Evolutionary conservation across 2,329 filamentous ascomycete species (phyloP).

Genomic region (Aureobasidium sp.): DNA sequence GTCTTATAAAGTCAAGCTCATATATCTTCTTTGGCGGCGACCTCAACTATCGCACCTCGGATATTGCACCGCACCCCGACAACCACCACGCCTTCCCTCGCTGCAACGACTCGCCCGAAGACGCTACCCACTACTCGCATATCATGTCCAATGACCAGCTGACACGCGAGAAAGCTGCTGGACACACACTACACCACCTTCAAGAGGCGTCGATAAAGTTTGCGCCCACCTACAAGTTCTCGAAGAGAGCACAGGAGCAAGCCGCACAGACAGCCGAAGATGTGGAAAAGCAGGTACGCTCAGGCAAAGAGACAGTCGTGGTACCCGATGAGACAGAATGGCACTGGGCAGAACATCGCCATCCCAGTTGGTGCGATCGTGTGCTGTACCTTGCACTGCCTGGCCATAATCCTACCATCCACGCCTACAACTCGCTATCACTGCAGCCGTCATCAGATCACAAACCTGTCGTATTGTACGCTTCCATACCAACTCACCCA

Average conservation of each 20-base stretch:
- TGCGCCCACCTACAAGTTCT: conserved; percentile 95
- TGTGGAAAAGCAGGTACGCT: conserved; percentile 6
- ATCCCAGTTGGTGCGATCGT: conserved; percentile 94
- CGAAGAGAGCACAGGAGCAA: conserved; percentile 42
- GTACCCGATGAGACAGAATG: conserved; percentile 51
- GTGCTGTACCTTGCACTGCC: conserved; percentile 73
- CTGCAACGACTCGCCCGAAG: conserved; percentile 52
- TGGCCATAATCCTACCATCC: conserved; percentile 61
- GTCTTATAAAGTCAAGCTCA: background rate
- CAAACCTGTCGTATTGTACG: conserved; percentile 79
- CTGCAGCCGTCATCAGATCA: conserved; percentile 89
- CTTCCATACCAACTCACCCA: conserved; percentile 63
- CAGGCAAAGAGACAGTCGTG: conserved; percentile 24
- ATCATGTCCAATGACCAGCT: conserved; percentile 85
- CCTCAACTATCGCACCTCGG: conserved; percentile 92
- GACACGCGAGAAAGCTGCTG: conserved; percentile 71
- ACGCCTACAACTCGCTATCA: conserved; percentile 78
- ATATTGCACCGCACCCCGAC: conserved; percentile 56
- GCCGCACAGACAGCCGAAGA: conserved; percentile 29
- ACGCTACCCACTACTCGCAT: conserved; percentile 71
- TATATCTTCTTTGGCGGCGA: conserved; percentile 92
- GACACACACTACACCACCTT: conserved; percentile 81
- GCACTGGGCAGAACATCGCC: conserved; percentile 84
- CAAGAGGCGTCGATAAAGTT: conserved; percentile 79
- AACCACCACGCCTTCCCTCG: conserved; percentile 70